Percentiles rank a stretch among this genome's conserved stretches.
Evolutionary conservation across 176 grass and related monocot species (phyloP).

Genomic region (Oryza australiensis): DNA sequence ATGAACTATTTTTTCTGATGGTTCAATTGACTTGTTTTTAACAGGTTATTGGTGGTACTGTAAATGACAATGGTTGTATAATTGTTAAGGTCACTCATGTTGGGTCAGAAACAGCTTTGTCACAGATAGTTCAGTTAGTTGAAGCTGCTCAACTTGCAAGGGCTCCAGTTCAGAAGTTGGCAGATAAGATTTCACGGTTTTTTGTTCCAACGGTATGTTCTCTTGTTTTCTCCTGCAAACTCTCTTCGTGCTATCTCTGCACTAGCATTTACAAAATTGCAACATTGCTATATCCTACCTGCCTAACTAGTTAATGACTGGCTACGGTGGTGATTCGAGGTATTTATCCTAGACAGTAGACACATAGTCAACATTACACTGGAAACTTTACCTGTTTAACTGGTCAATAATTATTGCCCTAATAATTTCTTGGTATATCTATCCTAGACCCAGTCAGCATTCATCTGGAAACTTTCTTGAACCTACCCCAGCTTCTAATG

Average conservation of each 20-base stretch:
- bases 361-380: background rate
- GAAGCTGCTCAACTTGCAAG: conserved; percentile 96
- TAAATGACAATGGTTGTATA: conserved; percentile 96
- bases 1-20: conserved; percentile 34
- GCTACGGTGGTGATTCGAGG: background rate
- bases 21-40: conserved; percentile 9
- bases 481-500: background rate
- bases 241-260: background rate
- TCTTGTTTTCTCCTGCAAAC: conserved; percentile 23
- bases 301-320: conserved; percentile 16
- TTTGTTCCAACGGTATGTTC: conserved; percentile 92
- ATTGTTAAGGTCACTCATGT: conserved; percentile 94
- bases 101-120: conserved; percentile 91
- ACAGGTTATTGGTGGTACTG: conserved; percentile 96
- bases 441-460: background rate
- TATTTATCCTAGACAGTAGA: background rate
- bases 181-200: conserved; percentile 88
- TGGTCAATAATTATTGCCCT: conserved; percentile 15
- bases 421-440: conserved; percentile 6
- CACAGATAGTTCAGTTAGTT: conserved; percentile 97
- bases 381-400: conserved; percentile 6
- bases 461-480: conserved; percentile 25
- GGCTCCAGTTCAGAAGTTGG: conserved; percentile 93
- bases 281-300: conserved; percentile 3
- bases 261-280: background rate